Conservation (phyloP, 768 basidiomycete genomes). For the Trametes gibbosa region DNA sequence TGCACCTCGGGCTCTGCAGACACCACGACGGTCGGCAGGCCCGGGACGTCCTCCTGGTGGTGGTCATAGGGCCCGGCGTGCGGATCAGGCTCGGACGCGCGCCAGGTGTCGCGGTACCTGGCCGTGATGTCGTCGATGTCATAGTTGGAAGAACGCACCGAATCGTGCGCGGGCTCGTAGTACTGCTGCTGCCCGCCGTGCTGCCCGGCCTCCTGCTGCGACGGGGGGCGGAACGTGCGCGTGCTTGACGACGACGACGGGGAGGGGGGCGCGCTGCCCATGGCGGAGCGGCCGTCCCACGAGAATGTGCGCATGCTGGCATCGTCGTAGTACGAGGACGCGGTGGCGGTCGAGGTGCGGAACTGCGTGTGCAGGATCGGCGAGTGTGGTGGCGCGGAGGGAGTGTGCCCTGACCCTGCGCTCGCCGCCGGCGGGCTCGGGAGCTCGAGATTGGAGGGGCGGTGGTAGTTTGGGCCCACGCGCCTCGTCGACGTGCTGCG, state of each 20-base stretch:
- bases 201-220: neutral
- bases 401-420: slow-evolving; percentile 1
- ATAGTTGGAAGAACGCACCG: slow-evolving; percentile 19
- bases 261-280: neutral
- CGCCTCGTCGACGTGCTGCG: slow-evolving; percentile 50
- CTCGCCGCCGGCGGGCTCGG: slow-evolving; percentile 11
- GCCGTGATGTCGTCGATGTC: slow-evolving; percentile 24
- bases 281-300: slow-evolving; percentile 10
- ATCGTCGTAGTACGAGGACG: slow-evolving; percentile 26
- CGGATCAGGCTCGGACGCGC: slow-evolving; percentile 14
- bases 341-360: slow-evolving; percentile 39
- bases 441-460: slow-evolving; percentile 10
- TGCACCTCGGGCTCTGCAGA: slow-evolving; percentile 30
- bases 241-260: slow-evolving; percentile 15
- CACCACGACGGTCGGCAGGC: slow-evolving; percentile 52
- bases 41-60: slow-evolving; percentile 3
- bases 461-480: slow-evolving; percentile 22
- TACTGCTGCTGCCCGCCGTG: neutral
- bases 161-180: slow-evolving; percentile 4
- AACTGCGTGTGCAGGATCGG: slow-evolving; percentile 52
- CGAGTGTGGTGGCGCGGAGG: slow-evolving; percentile 33
- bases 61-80: neutral
- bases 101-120: slow-evolving; percentile 22
- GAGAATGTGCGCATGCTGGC: slow-evolving; percentile 17
- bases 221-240: neutral